Conservation (phyloP, 2,329 filamentous ascomycete species). For the Leptosphaerulina australis region DNA sequence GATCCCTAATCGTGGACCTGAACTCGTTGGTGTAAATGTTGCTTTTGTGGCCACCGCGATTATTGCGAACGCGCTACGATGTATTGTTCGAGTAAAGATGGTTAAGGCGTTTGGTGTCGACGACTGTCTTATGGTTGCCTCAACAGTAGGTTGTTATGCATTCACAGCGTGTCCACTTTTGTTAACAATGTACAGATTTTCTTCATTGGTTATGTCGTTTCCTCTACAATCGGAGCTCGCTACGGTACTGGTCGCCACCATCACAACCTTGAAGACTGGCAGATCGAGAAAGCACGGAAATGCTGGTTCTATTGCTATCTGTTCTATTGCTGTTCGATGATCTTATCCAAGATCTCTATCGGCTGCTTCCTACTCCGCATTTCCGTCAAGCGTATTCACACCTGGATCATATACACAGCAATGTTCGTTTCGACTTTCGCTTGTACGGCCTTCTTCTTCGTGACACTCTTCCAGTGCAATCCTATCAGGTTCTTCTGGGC, state of each 20-base stretch:
- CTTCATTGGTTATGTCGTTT: constrained; percentile 33
- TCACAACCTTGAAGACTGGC: constrained; percentile 26
- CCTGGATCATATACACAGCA: constrained; percentile 48
- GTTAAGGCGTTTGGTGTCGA: constrained; percentile 46
- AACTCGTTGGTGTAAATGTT: constrained; percentile 40
- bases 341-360: constrained; percentile 44
- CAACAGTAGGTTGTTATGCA: constrained; percentile 31
- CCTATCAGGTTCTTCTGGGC: constrained; percentile 59
- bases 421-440: constrained; percentile 48
- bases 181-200: constrained; percentile 26
- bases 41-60: constrained; percentile 35
- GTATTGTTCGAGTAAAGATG: constrained; percentile 40
- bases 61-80: constrained; percentile 36
- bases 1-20: constrained; percentile 42
- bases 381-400: constrained; percentile 36
- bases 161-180: neutral
- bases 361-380: constrained; percentile 43
- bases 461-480: constrained; percentile 58
- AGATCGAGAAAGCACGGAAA: constrained; percentile 33
- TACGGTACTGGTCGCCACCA: constrained; percentile 43
- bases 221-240: constrained; percentile 37
- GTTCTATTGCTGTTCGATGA: constrained; percentile 42
- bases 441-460: constrained; percentile 52
- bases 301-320: constrained; percentile 46
- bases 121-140: constrained; percentile 45